Evolutionary conservation across 805 yeast species (phyloP).

Genomic region (Allodekkera sacchari): DNA sequence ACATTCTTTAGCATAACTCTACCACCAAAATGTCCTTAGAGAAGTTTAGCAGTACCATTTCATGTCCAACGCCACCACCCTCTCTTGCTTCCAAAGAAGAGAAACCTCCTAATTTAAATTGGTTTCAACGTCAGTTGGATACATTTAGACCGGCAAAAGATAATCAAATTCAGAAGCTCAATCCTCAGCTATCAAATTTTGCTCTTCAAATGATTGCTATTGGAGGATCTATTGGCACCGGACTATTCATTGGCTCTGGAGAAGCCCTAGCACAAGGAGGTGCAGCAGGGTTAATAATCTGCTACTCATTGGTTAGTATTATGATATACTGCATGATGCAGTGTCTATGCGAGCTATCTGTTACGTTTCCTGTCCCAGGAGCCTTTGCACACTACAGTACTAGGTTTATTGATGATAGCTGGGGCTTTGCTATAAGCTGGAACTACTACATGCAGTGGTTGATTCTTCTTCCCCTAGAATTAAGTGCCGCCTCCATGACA

Average conservation of each 20-base stretch:
- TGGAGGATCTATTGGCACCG: conserved; percentile 64
- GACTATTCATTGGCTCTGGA: conserved; percentile 61
- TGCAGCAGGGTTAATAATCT: conserved; percentile 54
- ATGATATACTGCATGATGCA: conserved; percentile 54
- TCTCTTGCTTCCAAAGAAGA: not conserved
- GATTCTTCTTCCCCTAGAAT: conserved; percentile 41
- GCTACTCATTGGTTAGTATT: conserved; percentile 44
- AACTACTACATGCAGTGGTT: conserved; percentile 48
- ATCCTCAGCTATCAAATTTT: conserved; percentile 20
- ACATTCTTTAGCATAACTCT: not conserved
- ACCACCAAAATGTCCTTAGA: not conserved
- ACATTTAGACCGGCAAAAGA: conserved; percentile 19
- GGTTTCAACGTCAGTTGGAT: conserved; percentile 15
- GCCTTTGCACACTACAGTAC: conserved; percentile 56
- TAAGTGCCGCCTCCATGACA: conserved; percentile 46
- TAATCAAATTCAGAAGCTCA: conserved; percentile 14
- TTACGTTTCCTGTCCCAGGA: conserved; percentile 56
- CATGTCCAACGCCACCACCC: conserved; percentile 1
- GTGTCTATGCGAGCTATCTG: conserved; percentile 53
- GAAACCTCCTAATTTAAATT: conserved; percentile 2
- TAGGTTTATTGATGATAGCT: conserved; percentile 50
- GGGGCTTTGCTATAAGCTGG: conserved; percentile 58
- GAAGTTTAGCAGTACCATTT: not conserved
- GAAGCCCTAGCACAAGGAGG: conserved; percentile 52
- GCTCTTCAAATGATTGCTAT: conserved; percentile 62